Conservation (phyloP, 169 alveolate species). For the Amoebophrya sp. region DNA sequence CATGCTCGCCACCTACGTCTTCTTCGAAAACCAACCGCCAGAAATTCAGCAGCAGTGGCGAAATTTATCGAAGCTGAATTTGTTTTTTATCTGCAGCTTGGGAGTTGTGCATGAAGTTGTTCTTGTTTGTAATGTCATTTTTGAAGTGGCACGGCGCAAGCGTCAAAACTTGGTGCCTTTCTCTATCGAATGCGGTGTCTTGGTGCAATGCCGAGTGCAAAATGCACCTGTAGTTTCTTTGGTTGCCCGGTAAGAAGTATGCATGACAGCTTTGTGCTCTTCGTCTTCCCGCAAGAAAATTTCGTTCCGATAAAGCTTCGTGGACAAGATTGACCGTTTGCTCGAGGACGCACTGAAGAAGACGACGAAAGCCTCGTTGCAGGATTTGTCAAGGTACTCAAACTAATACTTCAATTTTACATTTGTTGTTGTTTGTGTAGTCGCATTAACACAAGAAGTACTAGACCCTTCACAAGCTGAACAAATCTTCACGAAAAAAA, state of each 20-base stretch:
- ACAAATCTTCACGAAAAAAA: neutral
- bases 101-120: neutral
- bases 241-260: too few relatives aligned
- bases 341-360: slow-evolving; percentile 68
- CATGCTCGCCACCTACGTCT: slow-evolving; percentile 57
- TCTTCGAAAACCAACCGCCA: slow-evolving; percentile 56
- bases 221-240: too few relatives aligned
- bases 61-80: slow-evolving; percentile 32
- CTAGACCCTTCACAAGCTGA: too few relatives aligned
- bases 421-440: slow-evolving; percentile 49
- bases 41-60: slow-evolving; percentile 61
- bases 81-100: neutral
- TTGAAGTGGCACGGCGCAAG: slow-evolving; percentile 27
- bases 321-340: slow-evolving; percentile 47
- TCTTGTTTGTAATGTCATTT: neutral
- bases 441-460: too few relatives aligned
- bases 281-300: too few relatives aligned
- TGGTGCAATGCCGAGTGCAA: too few relatives aligned
- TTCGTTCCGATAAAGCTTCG: neutral
- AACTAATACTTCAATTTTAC: slow-evolving; percentile 16
- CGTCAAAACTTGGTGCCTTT: slow-evolving; percentile 29
- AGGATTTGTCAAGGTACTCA: slow-evolving; percentile 48
- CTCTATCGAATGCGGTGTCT: too few relatives aligned
- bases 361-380: slow-evolving; percentile 63
- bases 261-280: too few relatives aligned